Base-by-base conservation (phyloP, 2,329 filamentous ascomycete species). In the Xylaria sp. region DNA sequence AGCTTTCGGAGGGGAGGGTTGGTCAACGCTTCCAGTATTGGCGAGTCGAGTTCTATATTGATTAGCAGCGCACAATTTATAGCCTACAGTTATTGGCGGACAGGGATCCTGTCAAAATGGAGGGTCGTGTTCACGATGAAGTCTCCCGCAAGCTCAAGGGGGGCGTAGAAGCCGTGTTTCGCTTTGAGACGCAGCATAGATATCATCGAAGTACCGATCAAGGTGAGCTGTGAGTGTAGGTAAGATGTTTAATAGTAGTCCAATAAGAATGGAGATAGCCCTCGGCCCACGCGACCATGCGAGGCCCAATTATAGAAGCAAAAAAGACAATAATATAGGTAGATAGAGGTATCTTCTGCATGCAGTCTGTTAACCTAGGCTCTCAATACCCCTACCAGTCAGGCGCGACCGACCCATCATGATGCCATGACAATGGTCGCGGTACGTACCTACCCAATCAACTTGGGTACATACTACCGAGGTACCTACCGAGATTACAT, bases 1-100 rank as follows among this genome's bases (percentile, higher is more conserved):
- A 34, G 54, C 37, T 39, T 46, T 13, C 46, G 46, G 39, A 59
- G n/a, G 39, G 37, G 39, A 59, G n/a, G 39, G 37, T 58, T 58
- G 58, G 41, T 20, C 31, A 56, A n/a, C 25, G 41, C 15, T 41
- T 44, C 41, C 15, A 39, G 56, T 23, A 61, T 31, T 48, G 31
- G 59, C 12, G 50, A 34, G 44, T 56, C 9, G 41, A 52, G 25
- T 66, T 69, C 48, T 63, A 61, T 61, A 51, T 57, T 25, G 52
- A 60, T 52, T 37, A 54, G 28, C 48, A 39, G 23, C 13, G 54
- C 13, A 13, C 39, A 37, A 13, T 44, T 12, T 20, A 56, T 56
- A 37, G 48, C 54, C 48, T 60, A 34, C 18, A 15, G 12, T 39
- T 18, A 28, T 52, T 52, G 18, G 51, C 20, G 28, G 63, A 46